These are phyloP conservation scores for Artemisia tridentata DNA, from an alignment of 129 eudicot species.

Conservation along the genomic window DNA sequence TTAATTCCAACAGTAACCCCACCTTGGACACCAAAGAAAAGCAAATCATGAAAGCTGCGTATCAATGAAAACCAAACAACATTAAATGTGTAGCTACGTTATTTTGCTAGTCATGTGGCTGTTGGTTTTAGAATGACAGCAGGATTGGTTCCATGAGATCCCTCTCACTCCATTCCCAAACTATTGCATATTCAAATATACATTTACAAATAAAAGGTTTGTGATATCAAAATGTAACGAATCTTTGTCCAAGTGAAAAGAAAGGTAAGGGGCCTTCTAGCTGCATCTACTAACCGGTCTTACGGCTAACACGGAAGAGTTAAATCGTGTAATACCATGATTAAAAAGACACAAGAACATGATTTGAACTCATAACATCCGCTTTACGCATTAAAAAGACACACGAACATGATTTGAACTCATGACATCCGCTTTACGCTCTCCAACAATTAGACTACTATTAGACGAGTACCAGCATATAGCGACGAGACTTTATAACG, in stretches of 20 bases:
- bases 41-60: slow-evolving; percentile 32
- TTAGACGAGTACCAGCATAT: too few relatives aligned
- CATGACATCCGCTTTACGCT: too few relatives aligned
- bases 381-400: too few relatives aligned
- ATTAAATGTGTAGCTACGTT: slow-evolving; percentile 22
- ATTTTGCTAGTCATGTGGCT: slow-evolving; percentile 17
- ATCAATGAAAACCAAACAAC: slow-evolving; percentile 27
- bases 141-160: slow-evolving; percentile 6
- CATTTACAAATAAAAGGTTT: background rate
- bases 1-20: slow-evolving; percentile 31
- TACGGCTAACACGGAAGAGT: too few relatives aligned
- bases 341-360: too few relatives aligned
- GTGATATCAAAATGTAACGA: background rate
- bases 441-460: too few relatives aligned
- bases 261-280: background rate
- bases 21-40: slow-evolving; percentile 19
- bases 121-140: slow-evolving; percentile 25
- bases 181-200: background rate
- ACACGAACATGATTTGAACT: too few relatives aligned
- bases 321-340: too few relatives aligned
- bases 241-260: background rate
- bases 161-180: slow-evolving; percentile 17
- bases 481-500: too few relatives aligned
- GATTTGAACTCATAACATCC: too few relatives aligned
- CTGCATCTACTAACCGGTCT: too few relatives aligned